phyloP scores from a whole-genome alignment of 148 eudicot species.

The Selenicereus undatus region DNA sequence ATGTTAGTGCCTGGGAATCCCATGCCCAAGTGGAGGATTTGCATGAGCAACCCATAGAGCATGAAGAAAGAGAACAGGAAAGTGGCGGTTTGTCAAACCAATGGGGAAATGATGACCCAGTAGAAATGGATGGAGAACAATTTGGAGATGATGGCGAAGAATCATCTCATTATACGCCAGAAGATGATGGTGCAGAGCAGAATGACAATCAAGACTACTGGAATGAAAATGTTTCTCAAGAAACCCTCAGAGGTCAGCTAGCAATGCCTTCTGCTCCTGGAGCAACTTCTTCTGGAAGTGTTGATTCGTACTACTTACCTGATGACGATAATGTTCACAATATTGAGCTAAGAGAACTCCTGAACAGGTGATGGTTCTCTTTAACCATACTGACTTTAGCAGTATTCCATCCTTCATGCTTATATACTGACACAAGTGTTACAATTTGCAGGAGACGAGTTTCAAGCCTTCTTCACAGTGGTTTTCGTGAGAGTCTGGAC shows the following conservation, averaged over 20 bases:
- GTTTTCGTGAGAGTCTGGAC: conserved; percentile 80
- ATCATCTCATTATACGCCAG: conserved; percentile 29
- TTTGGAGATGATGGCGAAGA: conserved; percentile 29
- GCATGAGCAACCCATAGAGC: conserved; percentile 32
- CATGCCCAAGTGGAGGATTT: conserved; percentile 35
- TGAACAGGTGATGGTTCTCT: conserved; percentile 50
- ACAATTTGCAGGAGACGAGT: conserved; percentile 68
- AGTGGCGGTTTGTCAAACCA: conserved; percentile 25
- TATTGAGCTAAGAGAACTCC: conserved; percentile 70
- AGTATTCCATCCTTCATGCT: neutral
- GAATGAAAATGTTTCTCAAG: conserved; percentile 44
- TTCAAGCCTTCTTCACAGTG: conserved; percentile 84
- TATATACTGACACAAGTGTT: conserved; percentile 5
- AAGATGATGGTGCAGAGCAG: conserved; percentile 39
- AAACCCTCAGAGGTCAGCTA: conserved; percentile 41
- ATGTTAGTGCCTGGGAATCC: conserved; percentile 24
- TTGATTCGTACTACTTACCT: conserved; percentile 44
- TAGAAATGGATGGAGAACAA: conserved; percentile 25
- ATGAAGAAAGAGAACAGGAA: conserved; percentile 34
- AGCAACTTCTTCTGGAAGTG: conserved; percentile 42
- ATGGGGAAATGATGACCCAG: conserved; percentile 40
- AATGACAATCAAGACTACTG: conserved; percentile 37
- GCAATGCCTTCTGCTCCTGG: conserved; percentile 45
- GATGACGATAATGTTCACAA: conserved; percentile 60
- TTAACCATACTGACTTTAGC: neutral